phyloP scores from a whole-genome alignment of 2,329 filamentous ascomycete genomes.

The Zasmidium citrigriseum region DNA sequence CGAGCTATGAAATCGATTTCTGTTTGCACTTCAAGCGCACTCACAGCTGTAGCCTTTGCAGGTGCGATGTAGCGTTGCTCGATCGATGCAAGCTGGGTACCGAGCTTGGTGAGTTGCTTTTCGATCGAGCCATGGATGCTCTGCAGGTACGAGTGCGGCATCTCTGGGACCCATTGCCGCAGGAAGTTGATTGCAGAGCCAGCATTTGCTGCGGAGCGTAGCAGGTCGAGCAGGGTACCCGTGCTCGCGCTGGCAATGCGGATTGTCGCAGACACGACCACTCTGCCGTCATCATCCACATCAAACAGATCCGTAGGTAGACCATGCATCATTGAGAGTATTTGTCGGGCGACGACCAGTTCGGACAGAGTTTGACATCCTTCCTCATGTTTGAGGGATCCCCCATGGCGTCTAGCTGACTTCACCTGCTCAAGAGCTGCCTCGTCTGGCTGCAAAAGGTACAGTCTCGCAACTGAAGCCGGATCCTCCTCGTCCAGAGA shows the following conservation, averaged over 20 bases:
- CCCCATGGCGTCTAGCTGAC: conserved; percentile 16
- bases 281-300: conserved; percentile 33
- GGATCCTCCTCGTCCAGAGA: conserved; percentile 41
- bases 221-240: conserved; percentile 38
- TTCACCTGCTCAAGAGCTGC: conserved; percentile 41
- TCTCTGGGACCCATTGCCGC: conserved; percentile 48
- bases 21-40: conserved; percentile 62
- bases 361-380: conserved; percentile 57
- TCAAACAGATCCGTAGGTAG: conserved; percentile 72
- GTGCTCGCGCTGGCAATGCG: conserved; percentile 17
- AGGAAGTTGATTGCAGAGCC: conserved; percentile 52
- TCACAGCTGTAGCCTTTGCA: conserved; percentile 60
- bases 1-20: conserved; percentile 57
- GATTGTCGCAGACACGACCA: conserved; percentile 14
- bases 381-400: neutral
- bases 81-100: conserved; percentile 58
- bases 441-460: conserved; percentile 34
- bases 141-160: conserved; percentile 54
- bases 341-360: conserved; percentile 72
- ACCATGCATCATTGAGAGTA: conserved; percentile 82
- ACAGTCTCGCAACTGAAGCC: conserved; percentile 35
- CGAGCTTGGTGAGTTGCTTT: conserved; percentile 59
- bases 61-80: conserved; percentile 63
- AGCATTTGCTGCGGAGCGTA: conserved; percentile 49
- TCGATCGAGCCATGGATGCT: conserved; percentile 68